phyloP scores from a whole-genome alignment of 2,329 filamentous ascomycete genomes.

The Thielaviopsis musarum region DNA sequence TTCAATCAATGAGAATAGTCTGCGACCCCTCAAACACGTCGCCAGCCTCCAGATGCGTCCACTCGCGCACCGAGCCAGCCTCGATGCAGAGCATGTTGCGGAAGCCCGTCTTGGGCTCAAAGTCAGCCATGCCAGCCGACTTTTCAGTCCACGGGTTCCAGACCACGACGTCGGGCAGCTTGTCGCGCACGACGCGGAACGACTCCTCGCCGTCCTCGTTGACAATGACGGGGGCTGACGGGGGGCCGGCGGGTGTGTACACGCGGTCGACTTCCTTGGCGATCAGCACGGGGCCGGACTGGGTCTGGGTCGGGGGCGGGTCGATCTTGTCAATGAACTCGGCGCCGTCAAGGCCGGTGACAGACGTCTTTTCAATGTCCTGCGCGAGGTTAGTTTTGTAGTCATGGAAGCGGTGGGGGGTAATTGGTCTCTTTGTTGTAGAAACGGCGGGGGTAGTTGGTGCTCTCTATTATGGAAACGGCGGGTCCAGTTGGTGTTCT shows the following conservation, averaged over 20 bases:
- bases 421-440: no score
- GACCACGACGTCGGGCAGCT: conserved; percentile 73
- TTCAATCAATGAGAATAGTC: conserved; percentile 24
- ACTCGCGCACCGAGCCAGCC: conserved; percentile 66
- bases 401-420: not conserved
- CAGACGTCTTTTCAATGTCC: conserved; percentile 59
- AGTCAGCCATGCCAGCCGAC: conserved; percentile 66
- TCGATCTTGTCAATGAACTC: conserved; percentile 75
- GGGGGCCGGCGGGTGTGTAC: conserved; percentile 54
- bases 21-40: conserved; percentile 48
- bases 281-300: conserved; percentile 49
- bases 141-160: conserved; percentile 97
- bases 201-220: conserved; percentile 43
- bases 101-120: conserved; percentile 75
- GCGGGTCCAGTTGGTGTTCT: no score
- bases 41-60: conserved; percentile 72
- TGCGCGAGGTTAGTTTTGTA: conserved; percentile 20
- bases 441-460: no score
- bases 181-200: conserved; percentile 67
- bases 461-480: no score
- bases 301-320: conserved; percentile 44
- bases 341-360: conserved; percentile 62
- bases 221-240: conserved; percentile 41
- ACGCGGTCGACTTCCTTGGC: conserved; percentile 72
- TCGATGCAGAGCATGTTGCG: conserved; percentile 92